Percentiles rank a stretch among this genome's conserved stretches.
Evolutionary conservation across 192 early-diverging fungal species (phyloP).

Genomic region (Coemansia sp.): DNA sequence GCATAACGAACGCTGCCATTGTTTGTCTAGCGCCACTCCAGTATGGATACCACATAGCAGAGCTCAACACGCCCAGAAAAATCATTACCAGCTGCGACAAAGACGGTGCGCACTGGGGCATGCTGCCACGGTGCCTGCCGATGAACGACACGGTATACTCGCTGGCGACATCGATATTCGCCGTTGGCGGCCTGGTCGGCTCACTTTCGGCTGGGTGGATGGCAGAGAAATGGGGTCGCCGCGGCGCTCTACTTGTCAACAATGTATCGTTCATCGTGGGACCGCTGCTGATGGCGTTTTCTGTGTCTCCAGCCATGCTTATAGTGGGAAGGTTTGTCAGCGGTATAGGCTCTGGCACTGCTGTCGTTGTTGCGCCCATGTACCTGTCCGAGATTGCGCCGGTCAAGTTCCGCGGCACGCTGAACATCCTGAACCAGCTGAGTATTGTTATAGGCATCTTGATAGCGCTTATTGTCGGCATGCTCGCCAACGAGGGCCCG

Average conservation of each 20-base stretch:
- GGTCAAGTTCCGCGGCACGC: slow-evolving; percentile 64
- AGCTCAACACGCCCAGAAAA: slow-evolving; percentile 54
- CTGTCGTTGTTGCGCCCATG: slow-evolving; percentile 76
- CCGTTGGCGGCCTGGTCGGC: slow-evolving; percentile 62
- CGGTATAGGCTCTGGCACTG: slow-evolving; percentile 76
- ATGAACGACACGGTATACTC: slow-evolving; percentile 69
- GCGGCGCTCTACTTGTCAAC: slow-evolving; percentile 65
- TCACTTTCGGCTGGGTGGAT: slow-evolving; percentile 68
- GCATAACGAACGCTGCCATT: slow-evolving; percentile 30
- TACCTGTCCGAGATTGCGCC: slow-evolving; percentile 85
- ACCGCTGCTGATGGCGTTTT: slow-evolving; percentile 67
- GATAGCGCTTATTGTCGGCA: slow-evolving; percentile 66
- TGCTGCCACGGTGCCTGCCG: slow-evolving; percentile 66
- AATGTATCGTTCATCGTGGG: slow-evolving; percentile 65
- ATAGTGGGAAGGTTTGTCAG: slow-evolving; percentile 70
- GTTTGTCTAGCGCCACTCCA: slow-evolving; percentile 51
- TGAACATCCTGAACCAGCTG: slow-evolving; percentile 81
- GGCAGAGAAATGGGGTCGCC: slow-evolving; percentile 72
- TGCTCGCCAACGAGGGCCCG: slow-evolving; percentile 61
- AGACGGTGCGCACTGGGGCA: slow-evolving; percentile 14
- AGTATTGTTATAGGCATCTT: slow-evolving; percentile 85
- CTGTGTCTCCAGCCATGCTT: slow-evolving; percentile 53
- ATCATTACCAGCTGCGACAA: slow-evolving; percentile 46
- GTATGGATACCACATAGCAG: slow-evolving; percentile 56
- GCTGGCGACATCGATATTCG: slow-evolving; percentile 44